Base-by-base conservation (phyloP, 2,329 filamentous ascomycete genomes). In the Botrytis medusae region DNA sequence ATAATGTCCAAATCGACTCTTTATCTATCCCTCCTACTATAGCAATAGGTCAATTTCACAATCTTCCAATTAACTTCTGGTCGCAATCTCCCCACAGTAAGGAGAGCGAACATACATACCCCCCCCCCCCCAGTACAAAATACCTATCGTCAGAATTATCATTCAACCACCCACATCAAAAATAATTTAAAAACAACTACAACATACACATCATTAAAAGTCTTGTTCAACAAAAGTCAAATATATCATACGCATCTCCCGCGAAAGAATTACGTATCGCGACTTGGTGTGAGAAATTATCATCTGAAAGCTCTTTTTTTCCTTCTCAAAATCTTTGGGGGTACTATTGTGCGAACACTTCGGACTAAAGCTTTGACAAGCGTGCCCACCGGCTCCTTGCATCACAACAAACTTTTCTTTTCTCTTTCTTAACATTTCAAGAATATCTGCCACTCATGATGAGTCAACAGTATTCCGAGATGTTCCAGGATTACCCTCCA, bases 401-500 rank as follows among this genome's bases (percentile, higher is more conserved):
- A 80, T 79, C 75, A 75, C 72, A 76, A 74, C 73, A 72, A 77
- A 75, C 54, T 71, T 75, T 73, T 72, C 63, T 74, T 73, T 34
- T 57, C 72, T 74, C 57, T 46, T 68, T 60, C 62, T 67, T 37
- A 29, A 37, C 62, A 69, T 65, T 72, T 71, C 71, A 70, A 65
- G 44, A 32, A 64, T 42, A 34, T 69, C 48, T 69, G 67, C 73
- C 74, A 63, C 62, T 74, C 75, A 83, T 75, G 73, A 87, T 86
- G 85, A 85, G 84, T 78, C 82, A 85, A 77, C 87, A 88, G 80
- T 87, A 87, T 72, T 85, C 87, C 82, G 90, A 93, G 74, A 90
- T 92, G 87, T 94, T 93, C 85, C 89, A 92, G 84, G 91, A 93
- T 78, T 92, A 92, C 78, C 83, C 87, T 74, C 83, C 87, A 74